These are phyloP conservation scores for Ophiocordyceps sinensis DNA, from an alignment of 2,329 filamentous ascomycete genomes.

Conservation along the genomic window DNA sequence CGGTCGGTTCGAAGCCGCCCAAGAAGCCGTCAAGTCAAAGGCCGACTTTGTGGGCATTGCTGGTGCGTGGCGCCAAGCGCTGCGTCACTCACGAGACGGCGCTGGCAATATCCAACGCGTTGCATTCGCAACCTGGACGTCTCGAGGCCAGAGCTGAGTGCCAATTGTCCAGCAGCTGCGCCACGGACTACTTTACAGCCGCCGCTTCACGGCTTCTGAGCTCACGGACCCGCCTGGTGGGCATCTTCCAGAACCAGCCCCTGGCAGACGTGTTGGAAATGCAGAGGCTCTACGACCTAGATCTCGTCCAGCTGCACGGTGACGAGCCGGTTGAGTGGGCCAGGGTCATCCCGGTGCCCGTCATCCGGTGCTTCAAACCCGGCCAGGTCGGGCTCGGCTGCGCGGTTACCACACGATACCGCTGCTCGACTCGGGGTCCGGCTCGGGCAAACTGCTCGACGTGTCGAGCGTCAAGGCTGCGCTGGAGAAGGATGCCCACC, in stretches of 20 bases:
- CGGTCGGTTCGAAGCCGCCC: constrained; percentile 68
- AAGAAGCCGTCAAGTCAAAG: constrained; percentile 67
- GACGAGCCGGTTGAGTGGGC: constrained; percentile 90
- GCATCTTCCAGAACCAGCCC: constrained; percentile 87
- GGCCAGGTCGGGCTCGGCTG: constrained; percentile 54
- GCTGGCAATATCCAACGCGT: constrained; percentile 61
- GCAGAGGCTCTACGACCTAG: constrained; percentile 61
- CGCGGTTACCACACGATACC: constrained; percentile 75
- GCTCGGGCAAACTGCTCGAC: constrained; percentile 69
- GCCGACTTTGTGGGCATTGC: constrained; percentile 88
- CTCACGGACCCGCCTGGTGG: constrained; percentile 63
- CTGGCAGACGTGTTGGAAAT: constrained; percentile 68
- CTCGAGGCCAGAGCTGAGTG: constrained; percentile 17
- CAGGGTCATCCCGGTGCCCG: constrained; percentile 74
- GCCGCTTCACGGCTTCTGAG: constrained; percentile 32
- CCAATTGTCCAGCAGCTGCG: constrained; percentile 14
- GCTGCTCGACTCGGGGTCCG: constrained; percentile 74
- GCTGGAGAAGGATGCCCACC: constrained; percentile 51
- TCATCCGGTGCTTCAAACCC: constrained; percentile 75
- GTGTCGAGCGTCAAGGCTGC: constrained; percentile 51
- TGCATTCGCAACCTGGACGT: constrained; percentile 52
- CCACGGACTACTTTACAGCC: constrained; percentile 58
- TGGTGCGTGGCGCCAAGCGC: constrained; percentile 69
- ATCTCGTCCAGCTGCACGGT: constrained; percentile 87
- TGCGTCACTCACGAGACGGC: constrained; percentile 69